Conservation (phyloP, 129 eudicot species). For the Silybum marianum region DNA sequence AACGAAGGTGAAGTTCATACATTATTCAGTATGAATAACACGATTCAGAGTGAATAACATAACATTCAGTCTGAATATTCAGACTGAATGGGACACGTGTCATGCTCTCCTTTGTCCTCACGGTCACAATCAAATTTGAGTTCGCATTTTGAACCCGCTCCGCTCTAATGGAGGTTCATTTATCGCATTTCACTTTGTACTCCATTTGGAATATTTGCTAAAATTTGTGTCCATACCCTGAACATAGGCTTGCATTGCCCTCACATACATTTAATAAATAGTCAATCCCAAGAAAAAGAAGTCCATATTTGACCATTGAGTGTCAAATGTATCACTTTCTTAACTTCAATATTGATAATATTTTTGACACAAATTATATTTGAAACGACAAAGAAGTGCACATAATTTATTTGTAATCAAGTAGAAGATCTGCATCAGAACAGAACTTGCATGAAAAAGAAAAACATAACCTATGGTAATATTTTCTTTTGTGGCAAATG, state of each 20-base stretch:
- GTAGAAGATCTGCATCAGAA: constrained; percentile 21
- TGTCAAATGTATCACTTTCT: background rate
- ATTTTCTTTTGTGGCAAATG: background rate
- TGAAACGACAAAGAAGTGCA: background rate
- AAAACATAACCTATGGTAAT: constrained; percentile 5
- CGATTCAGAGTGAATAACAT: too few relatives aligned
- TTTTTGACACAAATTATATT: background rate
- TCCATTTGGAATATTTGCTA: background rate
- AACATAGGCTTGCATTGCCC: background rate
- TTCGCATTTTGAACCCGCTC: too few relatives aligned
- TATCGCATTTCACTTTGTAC: background rate
- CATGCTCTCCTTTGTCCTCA: too few relatives aligned
- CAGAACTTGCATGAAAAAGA: background rate
- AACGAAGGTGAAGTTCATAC: too few relatives aligned
- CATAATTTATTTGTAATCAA: constrained; percentile 7
- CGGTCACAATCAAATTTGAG: too few relatives aligned
- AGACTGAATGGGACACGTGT: too few relatives aligned
- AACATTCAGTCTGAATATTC: too few relatives aligned
- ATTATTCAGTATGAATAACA: too few relatives aligned
- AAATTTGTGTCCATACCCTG: background rate
- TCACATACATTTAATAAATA: background rate
- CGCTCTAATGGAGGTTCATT: background rate
- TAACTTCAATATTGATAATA: background rate
- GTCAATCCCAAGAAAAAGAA: background rate
- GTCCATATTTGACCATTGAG: background rate